phyloP scores from a whole-genome alignment of 805 yeast species.

The Lipomyces yamanashiensis region DNA sequence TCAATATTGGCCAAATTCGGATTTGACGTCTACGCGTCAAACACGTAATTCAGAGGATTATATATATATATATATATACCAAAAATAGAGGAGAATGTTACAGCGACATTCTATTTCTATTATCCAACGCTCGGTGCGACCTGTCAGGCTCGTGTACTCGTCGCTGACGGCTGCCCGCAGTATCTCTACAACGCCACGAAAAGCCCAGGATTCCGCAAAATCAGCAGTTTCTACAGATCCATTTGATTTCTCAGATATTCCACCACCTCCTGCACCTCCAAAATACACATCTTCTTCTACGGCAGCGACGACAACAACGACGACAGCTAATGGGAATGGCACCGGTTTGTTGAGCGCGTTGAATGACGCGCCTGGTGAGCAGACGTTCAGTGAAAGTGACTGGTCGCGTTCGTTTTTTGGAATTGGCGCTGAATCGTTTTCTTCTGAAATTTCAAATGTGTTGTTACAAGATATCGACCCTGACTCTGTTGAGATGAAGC shows the following conservation, averaged over 20 bases:
- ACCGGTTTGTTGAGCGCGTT: not conserved
- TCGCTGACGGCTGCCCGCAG: not conserved
- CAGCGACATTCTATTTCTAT: not conserved
- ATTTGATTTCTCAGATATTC: conserved; percentile 8
- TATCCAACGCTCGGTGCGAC: not conserved
- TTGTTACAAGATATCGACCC: conserved; percentile 65
- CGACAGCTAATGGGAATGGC: not conserved
- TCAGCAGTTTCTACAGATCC: not conserved
- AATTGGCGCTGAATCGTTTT: conserved; percentile 77
- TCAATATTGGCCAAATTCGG: too few relatives aligned
- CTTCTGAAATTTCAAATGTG: conserved; percentile 60
- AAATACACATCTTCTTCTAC: not conserved
- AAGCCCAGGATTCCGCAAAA: conserved; percentile 1
- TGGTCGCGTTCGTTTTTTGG: conserved; percentile 93
- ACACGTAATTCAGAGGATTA: too few relatives aligned
- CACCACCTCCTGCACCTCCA: conserved; percentile 2
- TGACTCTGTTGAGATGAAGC: conserved; percentile 88
- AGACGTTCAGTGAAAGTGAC: conserved; percentile 45
- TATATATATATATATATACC: not conserved
- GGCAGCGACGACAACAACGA: not conserved
- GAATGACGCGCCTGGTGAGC: conserved; percentile 19
- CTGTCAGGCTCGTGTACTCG: not conserved
- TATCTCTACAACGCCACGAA: not conserved
- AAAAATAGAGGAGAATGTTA: not conserved
- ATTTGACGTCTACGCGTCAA: not conserved